These are phyloP conservation scores for Yarrowia porcina DNA, from an alignment of 805 yeast genomes.

Conservation along the genomic window DNA sequence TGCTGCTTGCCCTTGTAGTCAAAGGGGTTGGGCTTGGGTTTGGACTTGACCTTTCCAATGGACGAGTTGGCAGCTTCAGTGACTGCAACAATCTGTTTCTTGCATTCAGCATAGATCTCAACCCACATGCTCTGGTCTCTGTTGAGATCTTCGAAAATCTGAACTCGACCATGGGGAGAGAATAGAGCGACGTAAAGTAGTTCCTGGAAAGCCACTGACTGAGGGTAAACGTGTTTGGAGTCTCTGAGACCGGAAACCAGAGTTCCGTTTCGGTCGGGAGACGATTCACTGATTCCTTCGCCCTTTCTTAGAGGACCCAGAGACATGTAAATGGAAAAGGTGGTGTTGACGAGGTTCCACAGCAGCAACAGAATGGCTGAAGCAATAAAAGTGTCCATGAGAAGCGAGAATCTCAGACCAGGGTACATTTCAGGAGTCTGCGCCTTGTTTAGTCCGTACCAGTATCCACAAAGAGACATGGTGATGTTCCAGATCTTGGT, in stretches of 20 bases:
- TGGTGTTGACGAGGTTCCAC: conserved; percentile 35
- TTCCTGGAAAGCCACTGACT: conserved; percentile 42
- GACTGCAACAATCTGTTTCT: conserved; percentile 11
- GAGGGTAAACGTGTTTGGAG: conserved; percentile 32
- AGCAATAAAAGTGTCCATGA: conserved; percentile 25
- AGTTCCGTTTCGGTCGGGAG: conserved; percentile 40
- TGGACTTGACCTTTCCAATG: neutral
- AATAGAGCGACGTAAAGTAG: conserved; percentile 36
- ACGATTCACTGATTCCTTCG: conserved; percentile 32
- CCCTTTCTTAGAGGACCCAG: conserved; percentile 40
- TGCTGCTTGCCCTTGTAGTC: conserved; percentile 16
- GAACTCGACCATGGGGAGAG: conserved; percentile 36
- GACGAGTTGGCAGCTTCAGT: conserved; percentile 19
- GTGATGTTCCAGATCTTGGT: conserved; percentile 28
- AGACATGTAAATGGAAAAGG: conserved; percentile 38
- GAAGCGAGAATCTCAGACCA: conserved; percentile 27
- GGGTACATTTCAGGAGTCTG: conserved; percentile 29
- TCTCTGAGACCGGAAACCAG: conserved; percentile 39
- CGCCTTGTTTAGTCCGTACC: conserved; percentile 28
- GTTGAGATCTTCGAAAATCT: conserved; percentile 39
- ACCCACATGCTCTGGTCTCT: conserved; percentile 38
- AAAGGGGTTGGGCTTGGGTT: conserved; percentile 17
- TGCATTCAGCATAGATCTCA: conserved; percentile 33
- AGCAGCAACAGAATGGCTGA: conserved; percentile 30
- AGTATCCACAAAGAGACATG: conserved; percentile 22